Evolutionary conservation across 192 early-diverging fungal species (phyloP), one percentile per base, ranked within the genome.

Genomic region (Powellomyces hirtus): DNA sequence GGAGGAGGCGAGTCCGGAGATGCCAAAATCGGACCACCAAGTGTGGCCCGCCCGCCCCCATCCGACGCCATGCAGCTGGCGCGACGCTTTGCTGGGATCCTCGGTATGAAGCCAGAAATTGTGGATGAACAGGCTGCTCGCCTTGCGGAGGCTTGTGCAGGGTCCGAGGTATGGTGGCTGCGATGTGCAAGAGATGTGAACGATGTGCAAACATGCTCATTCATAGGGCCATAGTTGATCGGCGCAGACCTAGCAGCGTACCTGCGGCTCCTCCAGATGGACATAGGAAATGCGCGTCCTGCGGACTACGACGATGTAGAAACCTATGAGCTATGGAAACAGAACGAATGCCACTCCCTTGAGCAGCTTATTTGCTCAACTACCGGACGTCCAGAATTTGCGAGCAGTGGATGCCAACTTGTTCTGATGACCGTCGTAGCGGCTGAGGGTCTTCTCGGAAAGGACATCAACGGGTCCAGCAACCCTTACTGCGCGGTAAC

Each of bases 401-500:
- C 18, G 45, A n/a, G 14, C 5, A 13, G 44, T 22, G 56, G 27
- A 6, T 33, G 20, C 30, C 24, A 42, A 2, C 27, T 63, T 2
- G 27, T 62, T 24, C 31, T 29, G 10, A 20, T 71, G 7, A 33
- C 27, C 33, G 36, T 71, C 11, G 27, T 18, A 31, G 53, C 33
- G 22, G 70, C 70, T 24, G 16, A 31, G 16, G 40, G 55, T 20
- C 30, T 72, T n/a, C 36, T 61, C 18, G 51, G 35, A 11, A 72
- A 72, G 38, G 70, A 72, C 26, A 24, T n/a, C 0, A 58, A 20
- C 11, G 70, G 70, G 20, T 38, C 49, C 14, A 64, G 62, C 55
- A 72, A 72, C 29, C 70, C 70, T 4, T 72, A 72, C 37, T 72
- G 70, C 34, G 62, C 49, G 20, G 29, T 72, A 16, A 56, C n/a